Conservation (phyloP, 345 rosid species). For the Citrus sp. region DNA sequence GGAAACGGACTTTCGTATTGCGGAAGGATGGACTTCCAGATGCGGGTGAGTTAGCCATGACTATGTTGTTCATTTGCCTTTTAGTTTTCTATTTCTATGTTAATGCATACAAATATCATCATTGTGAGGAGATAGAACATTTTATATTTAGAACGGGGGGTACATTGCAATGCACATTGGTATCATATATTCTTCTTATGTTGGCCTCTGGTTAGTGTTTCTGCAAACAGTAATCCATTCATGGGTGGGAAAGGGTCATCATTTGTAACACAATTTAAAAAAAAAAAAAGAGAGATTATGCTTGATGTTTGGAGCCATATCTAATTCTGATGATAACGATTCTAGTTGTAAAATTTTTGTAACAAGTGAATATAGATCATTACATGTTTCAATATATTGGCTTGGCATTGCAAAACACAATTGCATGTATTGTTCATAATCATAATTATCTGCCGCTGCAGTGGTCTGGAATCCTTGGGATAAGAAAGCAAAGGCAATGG, state of each 20-base stretch:
- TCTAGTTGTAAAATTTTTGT: background rate
- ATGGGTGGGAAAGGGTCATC: background rate
- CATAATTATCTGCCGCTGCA: slow-evolving; percentile 18
- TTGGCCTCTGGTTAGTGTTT: background rate
- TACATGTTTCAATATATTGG: background rate
- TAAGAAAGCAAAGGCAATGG: slow-evolving; percentile 51
- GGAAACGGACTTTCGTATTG: slow-evolving; percentile 55
- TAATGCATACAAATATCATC: background rate
- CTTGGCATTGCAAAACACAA: background rate
- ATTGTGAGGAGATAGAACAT: background rate
- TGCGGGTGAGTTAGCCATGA: slow-evolving; percentile 42
- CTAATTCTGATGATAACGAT: background rate
- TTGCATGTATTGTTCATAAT: background rate
- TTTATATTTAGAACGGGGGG: background rate
- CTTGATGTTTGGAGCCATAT: background rate
- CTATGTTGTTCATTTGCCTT: background rate
- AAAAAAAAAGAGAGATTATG: background rate
- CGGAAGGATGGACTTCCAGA: slow-evolving; percentile 67
- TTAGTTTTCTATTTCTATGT: background rate
- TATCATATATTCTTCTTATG: background rate
- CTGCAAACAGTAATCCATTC: background rate
- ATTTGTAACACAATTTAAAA: background rate
- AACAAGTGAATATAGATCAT: background rate
- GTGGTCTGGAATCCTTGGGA: slow-evolving; percentile 76
- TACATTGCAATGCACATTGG: background rate